These are phyloP conservation scores for Mycena vulgaris DNA, from an alignment of 768 basidiomycete genomes.

Conservation along the genomic window DNA sequence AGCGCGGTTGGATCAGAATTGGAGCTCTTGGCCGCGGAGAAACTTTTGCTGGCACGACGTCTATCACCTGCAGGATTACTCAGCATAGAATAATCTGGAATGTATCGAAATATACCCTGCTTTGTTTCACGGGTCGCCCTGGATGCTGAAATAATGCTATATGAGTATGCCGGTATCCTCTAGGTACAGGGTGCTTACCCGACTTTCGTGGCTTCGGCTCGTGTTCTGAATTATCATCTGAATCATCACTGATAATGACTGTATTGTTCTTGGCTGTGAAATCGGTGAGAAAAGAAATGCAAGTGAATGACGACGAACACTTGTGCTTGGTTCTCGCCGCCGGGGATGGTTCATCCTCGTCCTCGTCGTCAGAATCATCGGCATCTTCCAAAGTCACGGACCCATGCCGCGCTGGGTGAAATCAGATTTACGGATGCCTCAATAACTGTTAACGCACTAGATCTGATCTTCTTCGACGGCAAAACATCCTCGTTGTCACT, in stretches of 20 bases:
- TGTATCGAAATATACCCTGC: background rate
- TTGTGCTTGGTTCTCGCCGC: background rate
- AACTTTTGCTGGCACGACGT: background rate
- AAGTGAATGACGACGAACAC: background rate
- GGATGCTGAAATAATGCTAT: background rate
- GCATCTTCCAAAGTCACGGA: background rate
- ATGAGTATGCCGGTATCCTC: too few relatives aligned
- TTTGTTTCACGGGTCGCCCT: background rate
- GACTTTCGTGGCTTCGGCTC: background rate
- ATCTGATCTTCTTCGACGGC: background rate
- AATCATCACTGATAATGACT: background rate
- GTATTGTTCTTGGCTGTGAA: background rate
- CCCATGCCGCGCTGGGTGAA: background rate
- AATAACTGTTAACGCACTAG: background rate
- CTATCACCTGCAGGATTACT: background rate
- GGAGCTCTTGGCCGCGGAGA: background rate
- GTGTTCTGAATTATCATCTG: background rate
- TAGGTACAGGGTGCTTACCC: too few relatives aligned
- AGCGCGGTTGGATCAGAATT: background rate
- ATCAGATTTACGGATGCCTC: background rate
- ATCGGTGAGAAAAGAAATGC: too few relatives aligned
- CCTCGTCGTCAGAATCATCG: constrained; percentile 6
- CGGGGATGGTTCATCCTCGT: background rate
- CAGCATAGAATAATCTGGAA: background rate
- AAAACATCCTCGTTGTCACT: background rate